Evolutionary conservation across 192 early-diverging fungal species (phyloP).

Genomic region (Podila minutissima): DNA sequence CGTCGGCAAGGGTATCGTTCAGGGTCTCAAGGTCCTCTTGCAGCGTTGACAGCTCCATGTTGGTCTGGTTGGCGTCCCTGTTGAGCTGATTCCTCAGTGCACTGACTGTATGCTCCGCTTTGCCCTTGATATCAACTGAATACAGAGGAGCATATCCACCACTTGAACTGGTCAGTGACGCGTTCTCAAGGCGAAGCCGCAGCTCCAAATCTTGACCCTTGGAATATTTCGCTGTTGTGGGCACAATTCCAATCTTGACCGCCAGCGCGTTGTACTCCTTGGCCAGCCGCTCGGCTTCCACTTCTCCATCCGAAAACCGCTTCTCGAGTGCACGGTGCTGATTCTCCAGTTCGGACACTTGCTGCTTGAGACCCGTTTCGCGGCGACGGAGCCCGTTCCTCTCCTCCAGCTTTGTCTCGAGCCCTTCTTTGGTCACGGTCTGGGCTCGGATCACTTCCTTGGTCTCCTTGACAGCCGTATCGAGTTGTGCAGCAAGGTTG

Average conservation of each 20-base stretch:
- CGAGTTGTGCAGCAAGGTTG: constrained; percentile 18
- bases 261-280: constrained; percentile 43
- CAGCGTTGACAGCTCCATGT: constrained; percentile 11
- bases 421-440: constrained; percentile 30
- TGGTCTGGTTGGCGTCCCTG: constrained; percentile 15
- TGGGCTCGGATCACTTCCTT: constrained; percentile 35
- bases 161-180: not conserved
- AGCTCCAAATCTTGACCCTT: constrained; percentile 37
- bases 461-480: constrained; percentile 20
- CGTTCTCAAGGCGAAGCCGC: constrained; percentile 22
- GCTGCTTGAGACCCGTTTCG: constrained; percentile 28
- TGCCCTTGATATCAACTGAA: constrained; percentile 23
- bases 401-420: constrained; percentile 37
- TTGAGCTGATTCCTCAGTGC: constrained; percentile 30
- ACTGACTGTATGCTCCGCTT: constrained; percentile 18
- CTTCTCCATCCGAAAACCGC: constrained; percentile 14
- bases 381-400: constrained; percentile 27
- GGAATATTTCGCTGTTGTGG: constrained; percentile 30
- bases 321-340: constrained; percentile 22
- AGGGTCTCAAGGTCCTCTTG: constrained; percentile 28
- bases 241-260: constrained; percentile 36
- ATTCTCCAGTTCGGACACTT: constrained; percentile 14
- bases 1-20: constrained; percentile 30
- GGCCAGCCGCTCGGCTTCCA: constrained; percentile 21
- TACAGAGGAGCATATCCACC: constrained; percentile 14